Conservation (phyloP, 257 asterid genomes). For the Mitragyna speciosa region DNA sequence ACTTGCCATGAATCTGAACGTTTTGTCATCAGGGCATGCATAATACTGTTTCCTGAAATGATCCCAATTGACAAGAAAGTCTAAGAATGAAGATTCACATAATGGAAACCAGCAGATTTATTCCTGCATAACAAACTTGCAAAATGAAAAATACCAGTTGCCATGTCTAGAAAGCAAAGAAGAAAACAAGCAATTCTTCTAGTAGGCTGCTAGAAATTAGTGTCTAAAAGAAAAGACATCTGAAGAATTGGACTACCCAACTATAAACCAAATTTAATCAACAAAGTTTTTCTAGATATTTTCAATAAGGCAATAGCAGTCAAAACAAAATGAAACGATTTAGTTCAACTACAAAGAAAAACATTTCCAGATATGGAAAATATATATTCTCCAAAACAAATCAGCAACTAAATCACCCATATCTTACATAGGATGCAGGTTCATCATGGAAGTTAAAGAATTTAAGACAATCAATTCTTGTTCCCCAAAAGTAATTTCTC, state of each 20-base stretch:
- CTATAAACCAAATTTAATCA: background rate
- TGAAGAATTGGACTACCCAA: background rate
- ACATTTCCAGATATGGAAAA: background rate
- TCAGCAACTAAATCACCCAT: background rate
- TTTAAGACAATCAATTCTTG: background rate
- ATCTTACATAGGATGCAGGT: background rate
- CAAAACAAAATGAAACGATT: background rate
- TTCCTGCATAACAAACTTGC: too few relatives aligned
- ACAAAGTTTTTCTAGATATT: background rate
- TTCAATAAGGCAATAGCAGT: background rate
- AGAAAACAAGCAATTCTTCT: background rate
- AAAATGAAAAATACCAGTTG: too few relatives aligned
- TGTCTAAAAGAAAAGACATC: background rate
- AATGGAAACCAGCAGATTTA: too few relatives aligned
- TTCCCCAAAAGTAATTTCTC: background rate
- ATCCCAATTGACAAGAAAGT: background rate
- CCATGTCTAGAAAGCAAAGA: too few relatives aligned
- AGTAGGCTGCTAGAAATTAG: background rate
- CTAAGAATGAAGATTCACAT: background rate
- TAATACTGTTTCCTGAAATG: conserved; percentile 65
- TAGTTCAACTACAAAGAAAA: background rate
- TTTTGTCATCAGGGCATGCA: conserved; percentile 83
- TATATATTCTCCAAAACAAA: background rate
- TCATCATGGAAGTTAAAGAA: background rate
- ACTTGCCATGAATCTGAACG: conserved; percentile 73